Evolutionary conservation across 352 stramenopile genomes (phyloP).

Genomic region (Pythium brassicae): DNA sequence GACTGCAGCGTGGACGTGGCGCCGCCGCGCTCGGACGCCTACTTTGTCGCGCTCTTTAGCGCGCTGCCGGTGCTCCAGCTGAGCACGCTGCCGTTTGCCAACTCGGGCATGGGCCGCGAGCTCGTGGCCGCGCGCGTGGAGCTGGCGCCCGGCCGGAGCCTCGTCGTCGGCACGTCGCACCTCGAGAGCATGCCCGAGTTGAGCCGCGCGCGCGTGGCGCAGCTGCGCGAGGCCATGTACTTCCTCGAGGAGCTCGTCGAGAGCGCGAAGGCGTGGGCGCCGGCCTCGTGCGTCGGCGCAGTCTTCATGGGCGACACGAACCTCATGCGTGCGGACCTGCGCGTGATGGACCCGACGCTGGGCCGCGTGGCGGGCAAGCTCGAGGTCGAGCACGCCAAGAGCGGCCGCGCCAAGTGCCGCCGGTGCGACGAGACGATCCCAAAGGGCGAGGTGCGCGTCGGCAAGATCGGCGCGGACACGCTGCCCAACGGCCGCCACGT

Average conservation of each 20-base stretch:
- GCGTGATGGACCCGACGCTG: slow-evolving; percentile 39
- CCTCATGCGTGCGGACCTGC: slow-evolving; percentile 54
- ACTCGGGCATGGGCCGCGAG: slow-evolving; percentile 72
- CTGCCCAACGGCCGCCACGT: slow-evolving; percentile 36
- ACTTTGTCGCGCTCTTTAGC: slow-evolving; percentile 79
- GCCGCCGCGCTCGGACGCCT: slow-evolving; percentile 62
- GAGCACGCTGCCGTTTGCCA: slow-evolving; percentile 62
- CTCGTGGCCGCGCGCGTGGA: slow-evolving; percentile 58
- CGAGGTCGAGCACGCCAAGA: slow-evolving; percentile 51
- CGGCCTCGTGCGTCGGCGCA: slow-evolving; percentile 25
- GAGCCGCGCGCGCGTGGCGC: slow-evolving; percentile 29
- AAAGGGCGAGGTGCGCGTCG: slow-evolving; percentile 44
- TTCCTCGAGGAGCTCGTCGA: slow-evolving; percentile 44
- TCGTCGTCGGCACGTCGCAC: slow-evolving; percentile 64
- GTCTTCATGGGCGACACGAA: slow-evolving; percentile 81
- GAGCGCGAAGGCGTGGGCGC: slow-evolving; percentile 10
- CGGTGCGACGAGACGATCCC: slow-evolving; percentile 38
- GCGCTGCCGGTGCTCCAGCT: slow-evolving; percentile 56
- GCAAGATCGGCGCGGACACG: slow-evolving; percentile 40
- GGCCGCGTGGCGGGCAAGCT: slow-evolving; percentile 27
- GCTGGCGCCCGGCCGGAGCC: slow-evolving; percentile 30
- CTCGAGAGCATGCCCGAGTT: slow-evolving; percentile 72
- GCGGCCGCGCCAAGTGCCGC: slow-evolving; percentile 48
- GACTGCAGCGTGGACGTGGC: slow-evolving; percentile 73
- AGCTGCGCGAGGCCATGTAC: slow-evolving; percentile 52